Conservation (phyloP, 768 basidiomycete genomes). For the Crepidotus variabilis region DNA sequence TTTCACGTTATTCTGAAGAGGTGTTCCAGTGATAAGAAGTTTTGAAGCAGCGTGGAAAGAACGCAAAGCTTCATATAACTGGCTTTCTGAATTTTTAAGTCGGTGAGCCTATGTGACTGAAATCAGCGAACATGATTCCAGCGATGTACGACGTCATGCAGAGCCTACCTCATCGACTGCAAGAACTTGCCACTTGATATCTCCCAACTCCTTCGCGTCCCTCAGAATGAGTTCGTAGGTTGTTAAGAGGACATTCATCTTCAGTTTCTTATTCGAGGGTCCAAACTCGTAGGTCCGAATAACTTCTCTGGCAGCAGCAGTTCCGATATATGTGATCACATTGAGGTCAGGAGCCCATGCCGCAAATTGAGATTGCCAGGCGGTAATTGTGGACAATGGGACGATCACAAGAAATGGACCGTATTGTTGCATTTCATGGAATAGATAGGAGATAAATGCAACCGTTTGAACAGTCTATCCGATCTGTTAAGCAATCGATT, state of each 20-base stretch:
- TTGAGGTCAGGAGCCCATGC: slow-evolving; percentile 96
- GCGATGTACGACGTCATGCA: background rate
- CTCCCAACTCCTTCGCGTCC: slow-evolving; percentile 82
- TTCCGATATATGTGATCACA: slow-evolving; percentile 95
- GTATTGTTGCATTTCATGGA: slow-evolving; percentile 87
- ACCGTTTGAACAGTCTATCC: slow-evolving; percentile 92
- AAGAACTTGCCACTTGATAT: slow-evolving; percentile 96
- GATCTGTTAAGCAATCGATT: slow-evolving; percentile 9
- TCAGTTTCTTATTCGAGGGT: slow-evolving; percentile 79
- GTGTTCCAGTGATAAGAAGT: slow-evolving; percentile 96
- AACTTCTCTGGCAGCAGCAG: slow-evolving; percentile 79
- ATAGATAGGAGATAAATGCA: slow-evolving; percentile 90
- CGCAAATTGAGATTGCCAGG: slow-evolving; percentile 95
- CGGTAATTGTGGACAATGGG: slow-evolving; percentile 95
- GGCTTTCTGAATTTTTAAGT: slow-evolving; percentile 96
- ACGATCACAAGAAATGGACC: slow-evolving; percentile 98
- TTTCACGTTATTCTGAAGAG: slow-evolving; percentile 98
- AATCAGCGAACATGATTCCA: slow-evolving; percentile 12
- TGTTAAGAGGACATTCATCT: slow-evolving; percentile 95
- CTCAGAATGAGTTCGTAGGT: slow-evolving; percentile 95
- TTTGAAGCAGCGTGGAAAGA: slow-evolving; percentile 89
- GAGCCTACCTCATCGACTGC: slow-evolving; percentile 87
- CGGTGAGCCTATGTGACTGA: slow-evolving; percentile 73
- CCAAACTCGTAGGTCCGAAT: slow-evolving; percentile 95
- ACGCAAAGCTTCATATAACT: slow-evolving; percentile 90